Evolutionary conservation across 768 basidiomycete species (phyloP).

Genomic region (Collybia sordida): DNA sequence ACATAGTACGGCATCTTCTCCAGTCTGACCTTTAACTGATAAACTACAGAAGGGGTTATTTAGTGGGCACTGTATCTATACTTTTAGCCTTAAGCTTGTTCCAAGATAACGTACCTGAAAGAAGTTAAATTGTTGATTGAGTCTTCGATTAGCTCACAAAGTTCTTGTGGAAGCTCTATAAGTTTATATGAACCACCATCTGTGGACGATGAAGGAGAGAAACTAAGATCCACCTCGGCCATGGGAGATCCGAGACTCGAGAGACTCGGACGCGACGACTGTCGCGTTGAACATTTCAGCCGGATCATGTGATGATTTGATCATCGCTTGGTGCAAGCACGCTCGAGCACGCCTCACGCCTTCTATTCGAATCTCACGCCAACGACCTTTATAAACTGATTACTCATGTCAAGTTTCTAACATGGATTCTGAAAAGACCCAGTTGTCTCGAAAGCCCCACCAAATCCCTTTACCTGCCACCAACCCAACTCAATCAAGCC

Average conservation of each 20-base stretch:
- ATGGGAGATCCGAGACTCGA: slow-evolving; percentile 21
- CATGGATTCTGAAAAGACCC: slow-evolving; percentile 14
- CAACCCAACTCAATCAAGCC: background rate
- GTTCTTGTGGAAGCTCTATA: slow-evolving; percentile 71
- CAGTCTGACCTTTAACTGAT: slow-evolving; percentile 75
- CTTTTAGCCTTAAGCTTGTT: no score
- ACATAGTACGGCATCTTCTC: slow-evolving; percentile 90
- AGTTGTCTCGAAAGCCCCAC: slow-evolving; percentile 7
- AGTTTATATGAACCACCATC: slow-evolving; percentile 64
- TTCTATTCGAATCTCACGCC: slow-evolving; percentile 6
- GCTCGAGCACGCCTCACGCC: no score
- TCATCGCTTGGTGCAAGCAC: no score
- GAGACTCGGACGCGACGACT: background rate
- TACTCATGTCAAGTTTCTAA: background rate
- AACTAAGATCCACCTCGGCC: slow-evolving; percentile 49
- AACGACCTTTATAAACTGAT: background rate
- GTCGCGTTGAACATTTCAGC: background rate
- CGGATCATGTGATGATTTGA: background rate
- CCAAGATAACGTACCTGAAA: slow-evolving; percentile 27
- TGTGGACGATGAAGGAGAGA: slow-evolving; percentile 45
- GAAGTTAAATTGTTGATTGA: slow-evolving; percentile 32
- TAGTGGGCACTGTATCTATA: slow-evolving; percentile 12
- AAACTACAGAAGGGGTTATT: slow-evolving; percentile 40
- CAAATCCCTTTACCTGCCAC: slow-evolving; percentile 10
- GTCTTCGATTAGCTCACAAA: slow-evolving; percentile 62